These are phyloP conservation scores for Hyphopichia khmerensis DNA, from an alignment of 1,139 yeast species.

Conservation along the genomic window DNA sequence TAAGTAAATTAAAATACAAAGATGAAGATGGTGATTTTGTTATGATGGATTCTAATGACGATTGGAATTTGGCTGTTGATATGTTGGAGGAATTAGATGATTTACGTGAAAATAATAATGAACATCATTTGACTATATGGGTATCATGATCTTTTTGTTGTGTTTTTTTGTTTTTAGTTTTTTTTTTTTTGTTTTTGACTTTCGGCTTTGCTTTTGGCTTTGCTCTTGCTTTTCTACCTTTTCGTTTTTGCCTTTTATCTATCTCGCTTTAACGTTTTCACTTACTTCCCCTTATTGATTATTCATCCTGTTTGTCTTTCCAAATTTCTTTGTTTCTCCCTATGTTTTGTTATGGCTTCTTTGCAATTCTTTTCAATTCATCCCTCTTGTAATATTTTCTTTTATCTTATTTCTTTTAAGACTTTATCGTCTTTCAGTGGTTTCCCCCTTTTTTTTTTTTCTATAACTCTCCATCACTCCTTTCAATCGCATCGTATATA, in stretches of 20 bases:
- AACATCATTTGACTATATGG: slow-evolving; percentile 4
- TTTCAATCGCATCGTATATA: not conserved
- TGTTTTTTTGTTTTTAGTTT: not conserved
- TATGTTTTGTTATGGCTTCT: not conserved
- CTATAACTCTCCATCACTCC: no score
- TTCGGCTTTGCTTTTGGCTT: not conserved
- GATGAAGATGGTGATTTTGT: slow-evolving; percentile 97
- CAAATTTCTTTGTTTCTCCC: not conserved
- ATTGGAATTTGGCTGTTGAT: slow-evolving; percentile 59
- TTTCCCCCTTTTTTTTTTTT: no score
- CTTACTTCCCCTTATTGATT: no score
- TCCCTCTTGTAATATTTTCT: not conserved
- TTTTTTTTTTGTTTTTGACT: not conserved
- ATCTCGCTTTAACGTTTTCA: no score
- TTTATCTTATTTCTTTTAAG: no score
- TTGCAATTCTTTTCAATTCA: not conserved
- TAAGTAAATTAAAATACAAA: slow-evolving; percentile 67
- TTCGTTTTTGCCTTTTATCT: not conserved
- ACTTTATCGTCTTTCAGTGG: no score
- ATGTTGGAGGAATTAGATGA: slow-evolving; percentile 44
- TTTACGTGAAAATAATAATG: slow-evolving; percentile 21
- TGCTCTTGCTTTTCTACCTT: not conserved
- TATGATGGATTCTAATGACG: slow-evolving; percentile 79
- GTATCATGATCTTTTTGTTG: slow-evolving; percentile 1
- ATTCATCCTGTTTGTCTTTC: no score